Base-by-base conservation (phyloP, 345 rosid species). In the Brassica incana region DNA sequence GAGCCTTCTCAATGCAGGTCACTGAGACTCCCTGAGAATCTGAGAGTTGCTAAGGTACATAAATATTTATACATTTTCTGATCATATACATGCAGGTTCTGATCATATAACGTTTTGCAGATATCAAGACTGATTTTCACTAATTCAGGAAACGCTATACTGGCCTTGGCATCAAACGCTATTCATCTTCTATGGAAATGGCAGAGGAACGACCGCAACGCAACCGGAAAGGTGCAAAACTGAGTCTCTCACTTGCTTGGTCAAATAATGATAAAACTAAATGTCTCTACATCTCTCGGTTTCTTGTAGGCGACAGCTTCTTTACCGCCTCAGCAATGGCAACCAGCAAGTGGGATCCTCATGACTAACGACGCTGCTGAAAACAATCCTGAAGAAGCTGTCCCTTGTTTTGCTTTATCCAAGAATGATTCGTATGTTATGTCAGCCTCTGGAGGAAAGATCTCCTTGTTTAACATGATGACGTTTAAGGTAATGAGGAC, bases 401-500 rank as follows among this genome's bases (percentile, higher is more conserved):
- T 92, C 18, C 88, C 93, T n/a, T 92, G 97, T 83, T 92, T 92
- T 86, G 97, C 97, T 40, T 86, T 92, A 85, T 92, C 97, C 58
- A 92, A 92, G 83, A 92, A 92, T 85, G 97, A 92, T 83, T 92
- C 97, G 5, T 92, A 92, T 76, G 97, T 92, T 20, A 90, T 92
- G 97, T 92, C 97, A 38, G 97, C 97, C 65, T 92, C 97, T 20
- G 97, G 97, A 66, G 97, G 97, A 81, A 92, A 92, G 83, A 90
- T 92, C 72, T 91, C 97, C 64, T 89, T 91, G 18, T 91, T 90
- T 71, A 91, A 91, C 84, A 91, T 91, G 97, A 91, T 92, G 97
- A 92, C 97, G 36, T 92, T 92, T 83, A 92, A 92, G 97, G 97
- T 92, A 84, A 81, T 54, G 38, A 11, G 45, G 25, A 71, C 54